phyloP scores from a whole-genome alignment of 371 early-diverging fungal genomes.

The Phascolomyces articulosus region DNA sequence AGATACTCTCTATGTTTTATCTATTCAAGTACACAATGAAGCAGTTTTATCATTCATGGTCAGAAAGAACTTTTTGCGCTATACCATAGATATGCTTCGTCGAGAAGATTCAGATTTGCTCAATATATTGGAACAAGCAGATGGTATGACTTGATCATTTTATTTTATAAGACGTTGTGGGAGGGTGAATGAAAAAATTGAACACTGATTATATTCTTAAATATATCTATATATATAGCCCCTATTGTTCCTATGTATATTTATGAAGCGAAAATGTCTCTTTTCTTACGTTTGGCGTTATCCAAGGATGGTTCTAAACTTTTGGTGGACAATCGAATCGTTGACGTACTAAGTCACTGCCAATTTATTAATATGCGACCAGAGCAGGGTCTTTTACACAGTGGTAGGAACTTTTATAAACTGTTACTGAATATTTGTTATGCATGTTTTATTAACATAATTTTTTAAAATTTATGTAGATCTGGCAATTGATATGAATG shows the following conservation, averaged over 20 bases:
- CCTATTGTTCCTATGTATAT: slow-evolving; percentile 66
- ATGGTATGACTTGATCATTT: slow-evolving; percentile 31
- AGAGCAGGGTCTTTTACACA: slow-evolving; percentile 1
- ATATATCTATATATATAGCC: slow-evolving; percentile 38
- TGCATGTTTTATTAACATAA: neutral
- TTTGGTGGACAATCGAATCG: slow-evolving; percentile 73
- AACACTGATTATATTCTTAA: no score
- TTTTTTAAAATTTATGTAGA: neutral
- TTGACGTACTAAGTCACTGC: slow-evolving; percentile 80
- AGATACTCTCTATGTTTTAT: slow-evolving; percentile 67
- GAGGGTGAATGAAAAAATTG: neutral
- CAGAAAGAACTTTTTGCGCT: slow-evolving; percentile 69
- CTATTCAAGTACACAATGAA: slow-evolving; percentile 50
- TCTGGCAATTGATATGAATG: slow-evolving; percentile 16
- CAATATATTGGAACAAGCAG: slow-evolving; percentile 54
- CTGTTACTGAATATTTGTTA: neutral
- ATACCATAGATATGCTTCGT: slow-evolving; percentile 65
- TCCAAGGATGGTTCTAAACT: slow-evolving; percentile 75
- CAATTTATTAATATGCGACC: slow-evolving; percentile 49
- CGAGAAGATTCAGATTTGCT: slow-evolving; percentile 71
- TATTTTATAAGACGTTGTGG: neutral
- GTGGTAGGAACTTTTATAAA: slow-evolving; percentile 11
- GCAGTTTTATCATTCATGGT: slow-evolving; percentile 67
- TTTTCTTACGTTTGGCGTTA: slow-evolving; percentile 80
- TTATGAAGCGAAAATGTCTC: slow-evolving; percentile 82